Evolutionary conservation across 148 eudicot species (phyloP).

Genomic region (Rhododendron mucronatum): DNA sequence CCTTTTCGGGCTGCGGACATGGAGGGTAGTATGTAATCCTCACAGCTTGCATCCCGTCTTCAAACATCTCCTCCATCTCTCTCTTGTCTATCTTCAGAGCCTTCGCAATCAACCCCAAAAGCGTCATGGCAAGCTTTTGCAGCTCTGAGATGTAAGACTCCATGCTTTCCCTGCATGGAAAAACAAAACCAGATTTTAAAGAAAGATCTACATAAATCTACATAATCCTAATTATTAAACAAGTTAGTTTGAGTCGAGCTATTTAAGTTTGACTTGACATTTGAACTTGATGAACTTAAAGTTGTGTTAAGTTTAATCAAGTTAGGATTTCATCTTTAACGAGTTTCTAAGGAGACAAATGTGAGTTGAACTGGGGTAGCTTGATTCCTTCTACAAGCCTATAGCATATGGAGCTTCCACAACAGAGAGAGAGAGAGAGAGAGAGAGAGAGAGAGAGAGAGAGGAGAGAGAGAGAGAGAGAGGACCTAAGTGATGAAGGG

Average conservation of each 20-base stretch:
- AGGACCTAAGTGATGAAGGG: slow-evolving; percentile 30
- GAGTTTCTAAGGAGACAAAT: too few species aligned
- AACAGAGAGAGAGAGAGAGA: too few species aligned
- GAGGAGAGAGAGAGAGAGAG: slow-evolving; percentile 18
- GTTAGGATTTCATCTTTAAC: too few species aligned
- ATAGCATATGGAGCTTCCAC: background rate
- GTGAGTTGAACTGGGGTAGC: background rate
- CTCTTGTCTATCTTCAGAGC: slow-evolving; percentile 11
- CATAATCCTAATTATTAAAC: too few species aligned
- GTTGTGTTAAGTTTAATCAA: background rate
- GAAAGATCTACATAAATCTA: too few species aligned
- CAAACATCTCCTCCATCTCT: slow-evolving; percentile 14
- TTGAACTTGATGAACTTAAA: too few species aligned
- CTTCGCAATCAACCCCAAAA: slow-evolving; percentile 8
- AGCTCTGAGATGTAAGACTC: slow-evolving; percentile 16
- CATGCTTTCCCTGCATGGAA: slow-evolving; percentile 9
- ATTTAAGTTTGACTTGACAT: too few species aligned
- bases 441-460: background rate
- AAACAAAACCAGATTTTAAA: background rate
- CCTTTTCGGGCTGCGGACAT: too few species aligned
- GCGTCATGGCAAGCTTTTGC: slow-evolving; percentile 11
- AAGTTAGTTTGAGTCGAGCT: too few species aligned
- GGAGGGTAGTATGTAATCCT: slow-evolving; percentile 22
- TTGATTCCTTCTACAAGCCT: slow-evolving; percentile 1
- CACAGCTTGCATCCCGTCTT: slow-evolving; percentile 18